Percentiles rank a stretch among this genome's conserved stretches.
These are phyloP conservation scores for Tanacetum coccineum DNA, from an alignment of 129 eudicot species.

Conservation along the genomic window DNA sequence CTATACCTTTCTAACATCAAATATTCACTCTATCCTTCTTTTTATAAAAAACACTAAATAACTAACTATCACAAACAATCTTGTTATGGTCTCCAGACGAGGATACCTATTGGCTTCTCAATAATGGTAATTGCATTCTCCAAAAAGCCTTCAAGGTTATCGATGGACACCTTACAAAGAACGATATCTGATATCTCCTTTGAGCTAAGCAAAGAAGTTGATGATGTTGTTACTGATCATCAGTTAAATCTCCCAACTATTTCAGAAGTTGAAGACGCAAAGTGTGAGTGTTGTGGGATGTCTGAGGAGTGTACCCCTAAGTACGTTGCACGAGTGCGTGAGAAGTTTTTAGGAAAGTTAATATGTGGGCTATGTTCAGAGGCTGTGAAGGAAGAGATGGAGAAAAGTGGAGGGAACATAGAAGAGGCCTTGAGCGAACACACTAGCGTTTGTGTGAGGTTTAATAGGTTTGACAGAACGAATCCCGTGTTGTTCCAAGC, in stretches of 20 bases:
- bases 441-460: constrained; percentile 62
- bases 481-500: constrained; percentile 84
- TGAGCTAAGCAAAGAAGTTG: constrained; percentile 55
- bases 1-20: constrained; percentile 18
- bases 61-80: not conserved
- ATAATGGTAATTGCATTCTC: constrained; percentile 13
- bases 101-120: constrained; percentile 31
- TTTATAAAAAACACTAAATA: too few species aligned
- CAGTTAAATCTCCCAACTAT: constrained; percentile 43
- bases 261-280: constrained; percentile 82
- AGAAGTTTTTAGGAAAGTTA: constrained; percentile 56
- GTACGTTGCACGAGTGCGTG: constrained; percentile 57
- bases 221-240: constrained; percentile 12
- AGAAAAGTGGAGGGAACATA: constrained; percentile 59
- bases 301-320: constrained; percentile 80
- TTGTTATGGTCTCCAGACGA: constrained; percentile 53
- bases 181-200: constrained; percentile 76
- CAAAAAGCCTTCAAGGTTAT: constrained; percentile 54
- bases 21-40: not conserved
- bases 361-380: constrained; percentile 86
- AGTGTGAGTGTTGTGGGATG: constrained; percentile 97
- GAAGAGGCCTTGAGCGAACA: constrained; percentile 78
- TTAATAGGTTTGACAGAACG: constrained; percentile 69
- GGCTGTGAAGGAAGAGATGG: constrained; percentile 91
- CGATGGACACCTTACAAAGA: constrained; percentile 64